Base-by-base conservation (phyloP, 805 yeast genomes). In the baker's yeast (Saccharomyces cerevisiae) region DNA sequence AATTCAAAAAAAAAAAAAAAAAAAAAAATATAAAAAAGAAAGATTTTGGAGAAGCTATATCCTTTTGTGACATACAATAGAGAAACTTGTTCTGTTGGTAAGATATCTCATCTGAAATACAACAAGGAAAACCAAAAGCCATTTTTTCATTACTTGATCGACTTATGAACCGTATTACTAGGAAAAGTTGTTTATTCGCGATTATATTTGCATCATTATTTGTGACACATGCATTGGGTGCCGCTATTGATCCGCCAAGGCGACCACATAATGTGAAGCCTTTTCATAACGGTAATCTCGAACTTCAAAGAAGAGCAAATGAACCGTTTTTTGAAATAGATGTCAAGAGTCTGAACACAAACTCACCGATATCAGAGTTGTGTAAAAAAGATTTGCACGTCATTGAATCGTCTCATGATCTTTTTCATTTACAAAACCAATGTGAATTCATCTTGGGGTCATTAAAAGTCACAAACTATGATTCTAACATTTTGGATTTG, bases 381-480 rank as follows among this genome's bases (percentile, higher is more conserved):
- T 72, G 80, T 57, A 64, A 69, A 6, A 66, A 68, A 48, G 69
- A 65, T n/a, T 55, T 56, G 5, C 70, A 72, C 55, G 51, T 64
- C 2, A 68, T 76, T 46, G 69, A 69, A 24, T 61, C 67, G 4
- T 59, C 72, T 2, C 69, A 69, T 2, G 82, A 80, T 47, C 57
- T 81, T 50, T 60, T 61, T 14, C 67, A 62, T 6, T 60, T 81
- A 22, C 69, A 74, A 0, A 51, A 46, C n/a, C 75, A 74, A 52
- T 87, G 95, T 67, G 70, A 73, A 32, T 70, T 73, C 13, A 61
- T 87, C 46, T 59, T 71, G 21, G 92, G 92, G 0, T 74, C 79
- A 49, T 65, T 87, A 28, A 59, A 69, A 11, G 73, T 86, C 52
- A 59, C 63, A 3, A 73, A 76, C 24, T 85, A 69, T 62, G 69